Conservation (phyloP, 257 asterid species). For the Fraxinus cuspidata region DNA sequence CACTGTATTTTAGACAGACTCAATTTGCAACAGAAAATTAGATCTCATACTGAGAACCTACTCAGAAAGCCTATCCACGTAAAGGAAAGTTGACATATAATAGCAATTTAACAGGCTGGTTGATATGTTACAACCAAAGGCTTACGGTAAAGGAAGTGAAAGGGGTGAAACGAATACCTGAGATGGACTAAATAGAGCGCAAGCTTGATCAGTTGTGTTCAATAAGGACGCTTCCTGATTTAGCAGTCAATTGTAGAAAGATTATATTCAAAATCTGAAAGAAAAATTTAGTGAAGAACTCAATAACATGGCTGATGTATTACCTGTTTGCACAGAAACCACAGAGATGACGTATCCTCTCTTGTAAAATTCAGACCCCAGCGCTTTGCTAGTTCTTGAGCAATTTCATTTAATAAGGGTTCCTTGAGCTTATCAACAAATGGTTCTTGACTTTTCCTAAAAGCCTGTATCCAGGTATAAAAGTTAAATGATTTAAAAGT, state of each 20-base stretch:
- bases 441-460: slow-evolving; percentile 90
- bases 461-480: slow-evolving; percentile 47
- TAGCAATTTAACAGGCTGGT: slow-evolving; percentile 4
- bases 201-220: slow-evolving; percentile 80
- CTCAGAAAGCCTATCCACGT: slow-evolving; percentile 20
- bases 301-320: slow-evolving; percentile 12
- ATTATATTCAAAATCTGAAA: slow-evolving; percentile 16
- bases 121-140: neutral
- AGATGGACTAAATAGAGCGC: slow-evolving; percentile 73
- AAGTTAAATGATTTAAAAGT: slow-evolving; percentile 13
- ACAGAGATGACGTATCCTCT: slow-evolving; percentile 68
- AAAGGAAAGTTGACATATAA: slow-evolving; percentile 5
- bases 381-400: slow-evolving; percentile 52
- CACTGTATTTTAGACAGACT: neutral
- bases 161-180: slow-evolving; percentile 55
- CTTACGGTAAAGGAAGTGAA: slow-evolving; percentile 16
- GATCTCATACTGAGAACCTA: slow-evolving; percentile 13
- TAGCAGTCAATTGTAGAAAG: slow-evolving; percentile 27
- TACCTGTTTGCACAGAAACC: slow-evolving; percentile 97
- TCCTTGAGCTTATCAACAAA: slow-evolving; percentile 71
- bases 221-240: slow-evolving; percentile 88
- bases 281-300: slow-evolving; percentile 19
- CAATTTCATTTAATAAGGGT: slow-evolving; percentile 68
- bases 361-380: slow-evolving; percentile 77
- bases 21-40: neutral